phyloP scores from a whole-genome alignment of 1,284 basidiomycete genomes.

The Trichosporon sp. region DNA sequence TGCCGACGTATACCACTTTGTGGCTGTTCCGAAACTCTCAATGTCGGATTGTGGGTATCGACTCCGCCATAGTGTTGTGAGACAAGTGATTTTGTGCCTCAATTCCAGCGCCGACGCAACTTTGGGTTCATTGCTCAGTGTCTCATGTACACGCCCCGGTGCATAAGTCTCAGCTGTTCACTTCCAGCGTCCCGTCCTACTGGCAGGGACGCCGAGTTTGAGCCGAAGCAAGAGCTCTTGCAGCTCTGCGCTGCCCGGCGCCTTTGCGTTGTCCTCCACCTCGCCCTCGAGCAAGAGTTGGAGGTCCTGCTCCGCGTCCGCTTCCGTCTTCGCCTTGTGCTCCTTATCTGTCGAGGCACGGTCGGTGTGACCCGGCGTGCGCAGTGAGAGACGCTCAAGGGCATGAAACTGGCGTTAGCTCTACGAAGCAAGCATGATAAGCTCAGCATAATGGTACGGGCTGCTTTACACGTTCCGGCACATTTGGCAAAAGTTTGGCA shows the following conservation, averaged over 20 bases:
- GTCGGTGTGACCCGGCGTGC: constrained; percentile 29
- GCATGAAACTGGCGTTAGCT: constrained; percentile 41
- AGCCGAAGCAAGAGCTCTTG: constrained; percentile 39
- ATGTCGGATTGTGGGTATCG: background rate
- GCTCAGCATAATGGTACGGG: background rate
- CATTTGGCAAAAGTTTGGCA: constrained; percentile 11
- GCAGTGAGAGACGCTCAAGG: constrained; percentile 45
- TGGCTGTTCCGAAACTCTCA: background rate
- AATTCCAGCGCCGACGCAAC: background rate
- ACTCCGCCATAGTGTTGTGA: background rate
- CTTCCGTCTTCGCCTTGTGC: constrained; percentile 8
- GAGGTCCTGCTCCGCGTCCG: constrained; percentile 34
- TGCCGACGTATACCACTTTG: no score
- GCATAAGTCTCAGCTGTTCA: background rate
- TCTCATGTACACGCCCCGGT: background rate
- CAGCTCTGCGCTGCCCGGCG: constrained; percentile 30
- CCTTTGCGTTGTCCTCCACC: constrained; percentile 1
- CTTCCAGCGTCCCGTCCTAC: constrained; percentile 9
- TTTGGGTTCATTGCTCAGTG: background rate
- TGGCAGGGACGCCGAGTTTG: constrained; percentile 22
- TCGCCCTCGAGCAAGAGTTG: constrained; percentile 39
- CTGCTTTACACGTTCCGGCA: constrained; percentile 16
- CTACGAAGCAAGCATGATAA: constrained; percentile 6
- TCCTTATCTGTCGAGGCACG: constrained; percentile 12
- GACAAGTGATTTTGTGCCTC: background rate